Conservation (phyloP, 352 stramenopile genomes). For the Phytophthora ramorum region DNA sequence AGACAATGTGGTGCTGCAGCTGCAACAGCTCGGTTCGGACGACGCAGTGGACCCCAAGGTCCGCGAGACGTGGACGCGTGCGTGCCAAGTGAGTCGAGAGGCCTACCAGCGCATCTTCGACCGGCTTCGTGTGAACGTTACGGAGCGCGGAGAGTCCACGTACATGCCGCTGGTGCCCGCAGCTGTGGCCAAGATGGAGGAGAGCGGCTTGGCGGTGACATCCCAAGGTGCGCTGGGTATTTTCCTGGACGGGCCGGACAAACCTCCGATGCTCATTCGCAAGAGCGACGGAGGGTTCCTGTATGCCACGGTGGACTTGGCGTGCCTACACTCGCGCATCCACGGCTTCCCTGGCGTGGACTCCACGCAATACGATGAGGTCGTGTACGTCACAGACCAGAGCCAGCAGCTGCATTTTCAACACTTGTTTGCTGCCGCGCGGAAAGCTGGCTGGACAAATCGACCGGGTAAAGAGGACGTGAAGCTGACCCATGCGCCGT, state of each 20-base stretch:
- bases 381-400: conserved; percentile 85
- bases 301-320: conserved; percentile 82
- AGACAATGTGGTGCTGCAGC: conserved; percentile 70
- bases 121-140: conserved; percentile 67
- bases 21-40: conserved; percentile 61
- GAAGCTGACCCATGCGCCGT: conserved; percentile 72
- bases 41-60: conserved; percentile 47
- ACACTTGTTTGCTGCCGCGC: conserved; percentile 73
- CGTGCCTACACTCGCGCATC: conserved; percentile 78
- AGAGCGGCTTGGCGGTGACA: conserved; percentile 51
- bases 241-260: conserved; percentile 74
- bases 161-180: conserved; percentile 68
- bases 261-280: conserved; percentile 83
- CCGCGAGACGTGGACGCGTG: conserved; percentile 58
- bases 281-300: conserved; percentile 84
- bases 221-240: conserved; percentile 76
- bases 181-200: conserved; percentile 55
- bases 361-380: conserved; percentile 71
- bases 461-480: conserved; percentile 43
- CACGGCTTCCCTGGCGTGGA: conserved; percentile 75
- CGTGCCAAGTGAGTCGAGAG: conserved; percentile 77
- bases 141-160: conserved; percentile 78
- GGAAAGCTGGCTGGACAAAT: conserved; percentile 57
- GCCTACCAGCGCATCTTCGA: conserved; percentile 73
- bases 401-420: conserved; percentile 85